Percentiles rank a stretch among this genome's conserved stretches.
These are phyloP conservation scores for Phytopythium boreale DNA, from an alignment of 352 stramenopile species.

Conservation along the genomic window DNA sequence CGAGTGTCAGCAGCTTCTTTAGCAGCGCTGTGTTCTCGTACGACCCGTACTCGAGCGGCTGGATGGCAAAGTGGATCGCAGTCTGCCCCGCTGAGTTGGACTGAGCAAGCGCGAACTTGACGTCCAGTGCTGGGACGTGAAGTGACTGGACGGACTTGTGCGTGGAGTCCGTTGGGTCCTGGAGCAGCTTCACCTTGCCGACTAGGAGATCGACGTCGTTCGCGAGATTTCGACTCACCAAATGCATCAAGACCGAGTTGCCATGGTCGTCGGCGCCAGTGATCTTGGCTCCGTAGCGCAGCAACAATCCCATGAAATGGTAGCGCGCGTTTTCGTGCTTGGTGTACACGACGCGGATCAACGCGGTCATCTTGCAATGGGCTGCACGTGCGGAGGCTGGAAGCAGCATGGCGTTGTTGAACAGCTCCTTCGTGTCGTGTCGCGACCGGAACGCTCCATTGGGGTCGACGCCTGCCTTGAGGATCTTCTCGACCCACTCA, in stretches of 20 bases:
- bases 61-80: conserved; percentile 56
- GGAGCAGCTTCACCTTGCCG: conserved; percentile 39
- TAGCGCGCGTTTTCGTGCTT: conserved; percentile 25
- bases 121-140: conserved; percentile 36
- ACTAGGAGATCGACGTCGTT: conserved; percentile 41
- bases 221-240: conserved; percentile 46
- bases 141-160: conserved; percentile 34
- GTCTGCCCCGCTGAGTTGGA: conserved; percentile 44
- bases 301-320: conserved; percentile 40
- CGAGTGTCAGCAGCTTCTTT: conserved; percentile 39
- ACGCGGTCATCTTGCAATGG: conserved; percentile 27
- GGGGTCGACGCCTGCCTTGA: conserved; percentile 52
- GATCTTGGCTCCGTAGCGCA: conserved; percentile 61
- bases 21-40: conserved; percentile 63
- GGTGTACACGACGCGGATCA: conserved; percentile 48
- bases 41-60: conserved; percentile 52
- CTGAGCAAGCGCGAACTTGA: conserved; percentile 39
- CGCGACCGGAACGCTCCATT: conserved; percentile 42
- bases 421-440: conserved; percentile 27
- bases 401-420: conserved; percentile 31
- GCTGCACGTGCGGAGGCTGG: conserved; percentile 9
- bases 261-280: conserved; percentile 38
- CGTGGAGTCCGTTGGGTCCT: conserved; percentile 26
- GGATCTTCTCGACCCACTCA: conserved; percentile 39
- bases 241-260: conserved; percentile 64